Evolutionary conservation across 345 rosid genomes (phyloP).

Genomic region (Carallia brachiata): DNA sequence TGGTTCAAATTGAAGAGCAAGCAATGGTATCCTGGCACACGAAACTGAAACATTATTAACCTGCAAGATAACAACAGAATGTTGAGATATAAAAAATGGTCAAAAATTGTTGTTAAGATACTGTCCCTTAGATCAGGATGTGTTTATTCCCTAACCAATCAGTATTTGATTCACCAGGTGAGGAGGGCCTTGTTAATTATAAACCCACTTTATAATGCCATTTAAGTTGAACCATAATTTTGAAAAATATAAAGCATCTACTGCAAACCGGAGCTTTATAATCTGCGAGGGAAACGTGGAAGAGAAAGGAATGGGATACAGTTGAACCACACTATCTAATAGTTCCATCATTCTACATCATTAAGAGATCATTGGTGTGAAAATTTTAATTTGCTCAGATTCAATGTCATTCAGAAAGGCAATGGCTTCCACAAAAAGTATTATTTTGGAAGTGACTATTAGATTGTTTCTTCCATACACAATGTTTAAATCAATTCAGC

Average conservation of each 20-base stretch:
- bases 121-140: no score
- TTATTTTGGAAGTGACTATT: not conserved
- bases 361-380: not conserved
- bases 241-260: no score
- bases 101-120: no score
- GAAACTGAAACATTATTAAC: slow-evolving; percentile 84
- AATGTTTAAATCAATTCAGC: no score
- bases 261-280: no score
- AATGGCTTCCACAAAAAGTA: not conserved
- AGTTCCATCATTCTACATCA: no score
- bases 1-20: slow-evolving; percentile 79
- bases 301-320: not conserved
- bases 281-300: no score
- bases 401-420: not conserved
- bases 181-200: not conserved
- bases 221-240: not conserved
- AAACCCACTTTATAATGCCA: not conserved
- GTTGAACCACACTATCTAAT: no score
- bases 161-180: not conserved
- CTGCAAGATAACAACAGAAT: slow-evolving; percentile 32
- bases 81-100: no score
- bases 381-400: not conserved
- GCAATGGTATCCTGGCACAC: slow-evolving; percentile 72
- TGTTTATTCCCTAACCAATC: not conserved
- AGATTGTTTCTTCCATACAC: no score